Evolutionary conservation across 345 rosid species (phyloP).

Genomic region (Firmiana major): DNA sequence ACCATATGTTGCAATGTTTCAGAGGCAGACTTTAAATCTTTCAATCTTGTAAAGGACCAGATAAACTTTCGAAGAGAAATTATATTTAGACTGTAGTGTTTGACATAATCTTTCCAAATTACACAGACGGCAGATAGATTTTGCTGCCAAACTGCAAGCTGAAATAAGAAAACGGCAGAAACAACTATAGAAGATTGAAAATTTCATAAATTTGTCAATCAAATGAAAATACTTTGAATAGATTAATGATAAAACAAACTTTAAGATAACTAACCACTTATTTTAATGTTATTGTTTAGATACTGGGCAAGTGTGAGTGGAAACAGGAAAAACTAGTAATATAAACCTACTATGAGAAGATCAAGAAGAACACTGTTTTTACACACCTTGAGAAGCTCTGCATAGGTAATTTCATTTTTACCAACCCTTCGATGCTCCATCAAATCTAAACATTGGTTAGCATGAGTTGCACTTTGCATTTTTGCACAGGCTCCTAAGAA

Average conservation of each 20-base stretch:
- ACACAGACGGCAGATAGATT: constrained; percentile 51
- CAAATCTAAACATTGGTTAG: constrained; percentile 69
- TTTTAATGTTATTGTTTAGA: not conserved
- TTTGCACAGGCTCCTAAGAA: constrained; percentile 58
- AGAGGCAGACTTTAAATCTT: constrained; percentile 68
- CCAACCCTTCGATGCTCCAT: constrained; percentile 67
- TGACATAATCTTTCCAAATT: constrained; percentile 60
- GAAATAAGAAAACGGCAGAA: constrained; percentile 19
- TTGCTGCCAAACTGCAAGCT: constrained; percentile 80
- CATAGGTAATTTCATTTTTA: constrained; percentile 69
- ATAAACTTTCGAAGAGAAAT: constrained; percentile 48
- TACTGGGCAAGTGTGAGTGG: not conserved
- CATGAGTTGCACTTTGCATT: constrained; percentile 31
- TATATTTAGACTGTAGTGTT: constrained; percentile 52
- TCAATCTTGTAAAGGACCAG: constrained; percentile 59
- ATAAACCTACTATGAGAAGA: not conserved
- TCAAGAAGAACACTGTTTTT: not conserved
- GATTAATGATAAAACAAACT: not conserved
- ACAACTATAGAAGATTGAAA: not conserved
- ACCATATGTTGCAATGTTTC: constrained; percentile 74
- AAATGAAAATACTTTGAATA: not conserved
- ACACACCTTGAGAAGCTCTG: constrained; percentile 74
- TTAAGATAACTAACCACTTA: not conserved
- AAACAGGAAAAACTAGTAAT: constrained; percentile 5
- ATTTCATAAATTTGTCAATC: not conserved